Percentiles rank a stretch among this genome's conserved stretches.
Conservation (phyloP, 2,329 filamentous ascomycete genomes). For the Cercospora sp. region DNA sequence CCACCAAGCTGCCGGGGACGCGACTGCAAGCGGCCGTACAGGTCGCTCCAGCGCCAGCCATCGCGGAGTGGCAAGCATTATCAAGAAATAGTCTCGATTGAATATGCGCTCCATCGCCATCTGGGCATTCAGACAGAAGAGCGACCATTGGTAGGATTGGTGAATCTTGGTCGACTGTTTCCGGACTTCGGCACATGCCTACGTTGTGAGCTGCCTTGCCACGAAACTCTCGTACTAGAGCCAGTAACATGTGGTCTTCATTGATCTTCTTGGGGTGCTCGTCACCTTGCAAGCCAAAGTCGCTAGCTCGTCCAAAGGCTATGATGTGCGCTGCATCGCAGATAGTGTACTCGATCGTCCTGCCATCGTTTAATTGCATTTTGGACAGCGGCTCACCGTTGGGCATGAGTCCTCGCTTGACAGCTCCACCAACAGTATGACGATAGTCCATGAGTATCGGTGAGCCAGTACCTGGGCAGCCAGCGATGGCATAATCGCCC, state of each 20-base stretch:
- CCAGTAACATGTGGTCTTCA: slow-evolving; percentile 17
- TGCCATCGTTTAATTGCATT: slow-evolving; percentile 18
- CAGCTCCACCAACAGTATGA: slow-evolving; percentile 22
- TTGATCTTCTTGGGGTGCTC: slow-evolving; percentile 24
- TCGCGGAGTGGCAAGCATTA: slow-evolving; percentile 24
- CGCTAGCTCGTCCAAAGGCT: slow-evolving; percentile 21
- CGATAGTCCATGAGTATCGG: slow-evolving; percentile 29
- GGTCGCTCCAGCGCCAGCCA: slow-evolving; percentile 27
- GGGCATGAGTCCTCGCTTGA: slow-evolving; percentile 22
- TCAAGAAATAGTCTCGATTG: slow-evolving; percentile 24
- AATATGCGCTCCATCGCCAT: slow-evolving; percentile 19
- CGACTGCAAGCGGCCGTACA: slow-evolving; percentile 26
- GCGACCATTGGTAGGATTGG: slow-evolving; percentile 27
- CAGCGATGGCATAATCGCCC: slow-evolving; percentile 24
- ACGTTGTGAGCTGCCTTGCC: slow-evolving; percentile 23
- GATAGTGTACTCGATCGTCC: slow-evolving; percentile 19
- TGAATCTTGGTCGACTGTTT: slow-evolving; percentile 22
- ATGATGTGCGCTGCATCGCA: slow-evolving; percentile 27
- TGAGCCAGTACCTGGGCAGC: slow-evolving; percentile 23
- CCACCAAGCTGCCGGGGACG: slow-evolving; percentile 19
- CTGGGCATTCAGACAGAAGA: slow-evolving; percentile 16
- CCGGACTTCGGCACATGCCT: slow-evolving; percentile 22
- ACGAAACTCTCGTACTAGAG: slow-evolving; percentile 16
- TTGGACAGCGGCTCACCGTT: slow-evolving; percentile 15
- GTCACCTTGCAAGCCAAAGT: slow-evolving; percentile 21